Percentiles rank a stretch among this genome's conserved stretches.
These are phyloP conservation scores for Alternaria alternata DNA, from an alignment of 2,329 filamentous ascomycete genomes.

Conservation along the genomic window DNA sequence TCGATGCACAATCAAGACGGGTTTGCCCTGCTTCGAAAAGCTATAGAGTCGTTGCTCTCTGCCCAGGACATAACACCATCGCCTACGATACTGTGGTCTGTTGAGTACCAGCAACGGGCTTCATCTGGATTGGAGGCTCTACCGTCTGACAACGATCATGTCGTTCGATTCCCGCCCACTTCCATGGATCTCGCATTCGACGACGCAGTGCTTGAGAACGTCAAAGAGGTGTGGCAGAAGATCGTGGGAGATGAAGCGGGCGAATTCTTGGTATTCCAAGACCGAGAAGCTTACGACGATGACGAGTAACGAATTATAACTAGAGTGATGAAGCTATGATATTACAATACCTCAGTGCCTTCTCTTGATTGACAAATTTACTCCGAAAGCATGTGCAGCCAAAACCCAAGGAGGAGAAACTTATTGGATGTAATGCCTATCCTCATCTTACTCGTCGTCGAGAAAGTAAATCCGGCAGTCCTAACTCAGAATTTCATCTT, in stretches of 20 bases:
- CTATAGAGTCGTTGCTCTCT: constrained; percentile 55
- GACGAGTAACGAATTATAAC: constrained; percentile 50
- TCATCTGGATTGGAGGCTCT: constrained; percentile 23
- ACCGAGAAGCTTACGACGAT: constrained; percentile 72
- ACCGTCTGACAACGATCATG: constrained; percentile 46
- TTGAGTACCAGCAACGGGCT: constrained; percentile 60
- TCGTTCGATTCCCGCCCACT: constrained; percentile 66
- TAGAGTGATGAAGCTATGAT: neutral
- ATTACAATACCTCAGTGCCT: neutral
- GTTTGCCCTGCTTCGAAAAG: constrained; percentile 49
- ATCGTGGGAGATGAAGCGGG: constrained; percentile 63
- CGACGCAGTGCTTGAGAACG: constrained; percentile 71
- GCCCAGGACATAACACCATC: constrained; percentile 44
- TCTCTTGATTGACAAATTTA: neutral
- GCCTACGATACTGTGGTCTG: constrained; percentile 60
- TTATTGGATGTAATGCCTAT: neutral
- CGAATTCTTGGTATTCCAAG: constrained; percentile 80
- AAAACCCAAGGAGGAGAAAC: neutral
- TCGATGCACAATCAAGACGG: constrained; percentile 48
- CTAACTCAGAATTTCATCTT: neutral
- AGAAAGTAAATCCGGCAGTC: neutral
- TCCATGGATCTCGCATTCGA: constrained; percentile 76
- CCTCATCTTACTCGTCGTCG: too few relatives aligned
- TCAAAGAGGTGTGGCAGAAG: constrained; percentile 74
- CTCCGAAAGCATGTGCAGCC: neutral